Evolutionary conservation across 2,329 filamentous ascomycete genomes (phyloP).

Genomic region (Monilinia polystroma): DNA sequence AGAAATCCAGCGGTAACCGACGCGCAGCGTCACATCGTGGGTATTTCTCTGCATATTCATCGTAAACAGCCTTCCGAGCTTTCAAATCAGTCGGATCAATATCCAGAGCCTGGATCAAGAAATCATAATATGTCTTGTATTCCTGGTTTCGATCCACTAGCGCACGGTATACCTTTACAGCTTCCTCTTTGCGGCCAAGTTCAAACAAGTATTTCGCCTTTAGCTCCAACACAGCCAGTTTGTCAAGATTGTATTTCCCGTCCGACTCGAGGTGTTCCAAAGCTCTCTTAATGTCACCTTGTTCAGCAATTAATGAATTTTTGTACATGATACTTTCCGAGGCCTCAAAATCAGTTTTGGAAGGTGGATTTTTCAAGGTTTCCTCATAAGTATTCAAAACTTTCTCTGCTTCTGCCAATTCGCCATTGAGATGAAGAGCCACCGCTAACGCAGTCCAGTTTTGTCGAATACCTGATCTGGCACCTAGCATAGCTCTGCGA

Average conservation of each 20-base stretch:
- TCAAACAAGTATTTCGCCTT: conserved; percentile 80
- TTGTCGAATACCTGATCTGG: conserved; percentile 76
- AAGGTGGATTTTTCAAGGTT: conserved; percentile 78
- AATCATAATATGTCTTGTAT: conserved; percentile 81
- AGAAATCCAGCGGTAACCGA: conserved; percentile 84
- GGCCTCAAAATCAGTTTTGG: conserved; percentile 81
- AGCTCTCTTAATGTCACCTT: conserved; percentile 77
- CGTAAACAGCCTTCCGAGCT: conserved; percentile 71
- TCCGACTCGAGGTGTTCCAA: conserved; percentile 81
- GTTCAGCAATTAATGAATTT: conserved; percentile 89
- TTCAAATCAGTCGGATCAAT: conserved; percentile 60
- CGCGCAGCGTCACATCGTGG: conserved; percentile 81
- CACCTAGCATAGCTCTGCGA: conserved; percentile 81
- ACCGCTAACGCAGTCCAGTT: conserved; percentile 98
- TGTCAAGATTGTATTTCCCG: conserved; percentile 76
- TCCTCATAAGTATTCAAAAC: conserved; percentile 91
- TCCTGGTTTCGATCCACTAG: conserved; percentile 87
- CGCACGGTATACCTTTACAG: conserved; percentile 74
- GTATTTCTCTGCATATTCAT: conserved; percentile 77
- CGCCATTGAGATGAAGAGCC: conserved; percentile 86
- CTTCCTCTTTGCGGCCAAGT: conserved; percentile 75
- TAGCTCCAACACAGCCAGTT: conserved; percentile 79
- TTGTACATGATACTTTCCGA: conserved; percentile 95
- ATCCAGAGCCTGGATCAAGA: conserved; percentile 66
- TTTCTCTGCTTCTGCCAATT: conserved; percentile 82